Base-by-base conservation (phyloP, 495 filamentous ascomycete species). In the Penicillium silybi region DNA sequence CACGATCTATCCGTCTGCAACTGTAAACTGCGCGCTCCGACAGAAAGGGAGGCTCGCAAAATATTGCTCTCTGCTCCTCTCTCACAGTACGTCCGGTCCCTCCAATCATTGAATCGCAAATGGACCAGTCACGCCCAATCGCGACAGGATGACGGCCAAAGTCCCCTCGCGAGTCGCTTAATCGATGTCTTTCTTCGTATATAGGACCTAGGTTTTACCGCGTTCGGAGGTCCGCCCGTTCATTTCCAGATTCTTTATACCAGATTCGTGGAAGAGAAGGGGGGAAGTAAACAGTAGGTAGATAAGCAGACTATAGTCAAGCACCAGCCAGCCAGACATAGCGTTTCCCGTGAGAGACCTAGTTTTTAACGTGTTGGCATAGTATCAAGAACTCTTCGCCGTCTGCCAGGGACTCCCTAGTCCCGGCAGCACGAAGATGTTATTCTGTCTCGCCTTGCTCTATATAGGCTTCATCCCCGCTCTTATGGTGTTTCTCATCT, bases 361-460 rank as follows among this genome's bases (percentile, higher is more conserved):
- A n/a, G 40, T 17, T 27, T 4, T 19, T 53, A 23, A 47, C 26
- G 6, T 19, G n/a, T 26, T 9, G n/a, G 4, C 17, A 25, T 52
- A 88, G 85, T 95, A 88, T 68, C 86, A 91, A 68, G 88, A 95
- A 59, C 77, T 92, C 15, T 95, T 92, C 65, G 86, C 85, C 17
- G 70, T 95, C 54, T 86, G 81, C 41, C 89, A 92, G 65, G 83
- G 84, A 13, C 79, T 92, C 17, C 83, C 86, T 0, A 89, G 89
- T 0, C 89, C 89, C 0, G 89, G 63, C 1, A 87, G 82, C 61
- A 91, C 88, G 16, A 92, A 92, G 68, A 89, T 92, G 84, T 60
- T 82, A 0, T 92, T 88, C 56, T 87, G 84, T 55, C 82, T 92
- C 25, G 82, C 85, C 25, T 59, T 87, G 35, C 76, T 91, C 9